A percentile compares a stretch with the other conserved stretches of the same genome.
Conservation (phyloP, 2,329 filamentous ascomycete species). For the Penicillium polonicum region DNA sequence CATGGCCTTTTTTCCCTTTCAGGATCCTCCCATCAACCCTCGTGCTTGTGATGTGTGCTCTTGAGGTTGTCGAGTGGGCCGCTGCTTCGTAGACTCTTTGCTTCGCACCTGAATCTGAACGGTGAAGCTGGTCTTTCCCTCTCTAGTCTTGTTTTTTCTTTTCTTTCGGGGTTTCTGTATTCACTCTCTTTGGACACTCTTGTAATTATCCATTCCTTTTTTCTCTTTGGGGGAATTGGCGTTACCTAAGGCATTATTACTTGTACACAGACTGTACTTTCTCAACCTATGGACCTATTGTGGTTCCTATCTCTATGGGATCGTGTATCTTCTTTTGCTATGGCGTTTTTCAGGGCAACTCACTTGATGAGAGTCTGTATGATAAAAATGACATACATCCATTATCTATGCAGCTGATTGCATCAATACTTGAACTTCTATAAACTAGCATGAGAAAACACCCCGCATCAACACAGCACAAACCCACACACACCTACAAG, state of each 20-base stretch:
- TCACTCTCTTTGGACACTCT: neutral
- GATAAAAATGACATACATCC: neutral
- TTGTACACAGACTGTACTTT: neutral
- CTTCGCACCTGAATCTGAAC: neutral
- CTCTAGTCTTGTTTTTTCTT: neutral
- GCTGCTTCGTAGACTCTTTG: constrained; percentile 16
- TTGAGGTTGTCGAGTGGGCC: constrained; percentile 93
- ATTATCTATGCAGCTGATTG: too few relatives aligned
- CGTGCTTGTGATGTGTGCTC: constrained; percentile 81
- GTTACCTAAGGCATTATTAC: neutral
- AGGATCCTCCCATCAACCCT: constrained; percentile 94
- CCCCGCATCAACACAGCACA: neutral
- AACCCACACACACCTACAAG: too few relatives aligned
- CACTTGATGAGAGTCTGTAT: neutral
- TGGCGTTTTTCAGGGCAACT: neutral
- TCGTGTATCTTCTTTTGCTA: neutral
- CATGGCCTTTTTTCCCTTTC: constrained; percentile 16
- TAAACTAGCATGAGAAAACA: neutral
- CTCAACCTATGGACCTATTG: neutral
- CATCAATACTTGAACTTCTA: too few relatives aligned
- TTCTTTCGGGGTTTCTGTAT: neutral
- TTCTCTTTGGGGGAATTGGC: constrained; percentile 1
- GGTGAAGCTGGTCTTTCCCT: constrained; percentile 3
- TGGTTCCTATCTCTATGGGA: neutral
- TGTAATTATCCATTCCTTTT: constrained; percentile 1